These are phyloP conservation scores for Claviceps purpurea DNA, from an alignment of 2,329 filamentous ascomycete genomes.

Conservation along the genomic window DNA sequence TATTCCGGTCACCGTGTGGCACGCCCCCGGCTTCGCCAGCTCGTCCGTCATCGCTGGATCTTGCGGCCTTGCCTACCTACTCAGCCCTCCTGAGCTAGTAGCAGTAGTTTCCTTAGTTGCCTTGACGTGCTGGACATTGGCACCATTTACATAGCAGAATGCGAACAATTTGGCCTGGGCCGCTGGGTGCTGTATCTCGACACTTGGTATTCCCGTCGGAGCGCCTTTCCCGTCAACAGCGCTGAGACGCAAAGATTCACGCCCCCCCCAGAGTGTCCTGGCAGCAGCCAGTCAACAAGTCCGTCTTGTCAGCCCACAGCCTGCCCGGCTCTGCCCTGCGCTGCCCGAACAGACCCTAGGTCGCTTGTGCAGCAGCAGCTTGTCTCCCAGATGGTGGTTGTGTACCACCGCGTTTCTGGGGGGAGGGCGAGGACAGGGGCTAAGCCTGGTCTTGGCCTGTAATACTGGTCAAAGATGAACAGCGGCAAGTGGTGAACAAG, in stretches of 20 bases:
- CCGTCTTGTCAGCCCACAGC: neutral
- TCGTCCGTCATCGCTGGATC: slow-evolving; percentile 11
- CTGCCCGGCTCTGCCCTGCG: neutral
- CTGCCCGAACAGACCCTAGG: neutral
- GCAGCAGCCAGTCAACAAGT: neutral
- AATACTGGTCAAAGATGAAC: neutral
- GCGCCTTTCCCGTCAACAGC: slow-evolving; percentile 2
- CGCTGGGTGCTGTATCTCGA: neutral
- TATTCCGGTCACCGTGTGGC: slow-evolving; percentile 2
- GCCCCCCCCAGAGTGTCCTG: neutral
- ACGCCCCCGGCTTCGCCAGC: slow-evolving; percentile 2
- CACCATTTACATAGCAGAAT: neutral
- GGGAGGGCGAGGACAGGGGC: neutral
- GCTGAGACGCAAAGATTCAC: slow-evolving; percentile 1
- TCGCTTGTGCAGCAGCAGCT: neutral
- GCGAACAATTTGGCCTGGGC: neutral
- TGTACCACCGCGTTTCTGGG: slow-evolving; percentile 1
- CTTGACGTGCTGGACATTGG: slow-evolving; percentile 3
- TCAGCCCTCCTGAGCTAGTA: slow-evolving; percentile 27
- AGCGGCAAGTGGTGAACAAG: slow-evolving; percentile 2
- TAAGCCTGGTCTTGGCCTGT: neutral
- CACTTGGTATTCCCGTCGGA: slow-evolving; percentile 18
- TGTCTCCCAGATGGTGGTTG: slow-evolving; percentile 1
- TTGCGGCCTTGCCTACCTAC: slow-evolving; percentile 7
- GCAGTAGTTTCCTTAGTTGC: slow-evolving; percentile 7